Conservation (phyloP, 75 land plant species). For the Cunninghamia lanceolata region DNA sequence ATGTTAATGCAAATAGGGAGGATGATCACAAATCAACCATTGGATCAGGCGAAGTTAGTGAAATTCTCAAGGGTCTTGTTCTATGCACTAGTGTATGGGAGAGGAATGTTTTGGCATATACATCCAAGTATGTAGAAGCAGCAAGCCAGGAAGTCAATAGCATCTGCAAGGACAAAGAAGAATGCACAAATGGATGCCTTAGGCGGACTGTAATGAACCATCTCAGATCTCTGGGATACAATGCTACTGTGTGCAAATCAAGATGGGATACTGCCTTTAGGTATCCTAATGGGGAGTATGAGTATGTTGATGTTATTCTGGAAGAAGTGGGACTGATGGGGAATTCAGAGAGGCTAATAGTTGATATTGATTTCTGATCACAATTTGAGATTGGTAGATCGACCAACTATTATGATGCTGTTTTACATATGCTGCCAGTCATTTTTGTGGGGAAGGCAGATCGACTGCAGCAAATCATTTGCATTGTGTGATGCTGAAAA, state of each 20-base stretch:
- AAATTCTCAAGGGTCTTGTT: too few species aligned
- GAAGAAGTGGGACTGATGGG: conserved; percentile 23
- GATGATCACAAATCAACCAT: conserved; percentile 12
- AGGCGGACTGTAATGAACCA: too few species aligned
- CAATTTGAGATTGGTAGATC: conserved; percentile 94
- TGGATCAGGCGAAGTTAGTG: too few species aligned
- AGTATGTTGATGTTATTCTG: conserved; percentile 83
- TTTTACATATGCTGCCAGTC: conserved; percentile 63
- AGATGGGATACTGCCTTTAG: too few species aligned
- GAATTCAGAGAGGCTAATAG: conserved; percentile 41
- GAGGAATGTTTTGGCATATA: too few species aligned
- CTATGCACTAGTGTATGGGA: too few species aligned
- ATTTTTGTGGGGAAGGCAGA: conserved; percentile 76
- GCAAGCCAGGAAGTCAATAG: too few species aligned
- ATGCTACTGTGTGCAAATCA: too few species aligned
- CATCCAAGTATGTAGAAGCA: too few species aligned
- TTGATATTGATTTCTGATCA: conserved; percentile 80
- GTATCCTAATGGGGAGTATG: conserved; percentile 67
- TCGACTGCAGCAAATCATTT: conserved; percentile 73
- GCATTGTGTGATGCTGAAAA: conserved; percentile 71
- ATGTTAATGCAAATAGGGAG: background rate
- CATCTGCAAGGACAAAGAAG: too few species aligned
- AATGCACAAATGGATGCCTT: too few species aligned
- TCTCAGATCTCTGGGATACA: too few species aligned
- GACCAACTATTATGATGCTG: conserved; percentile 46